These are phyloP conservation scores for Mycena latifolia DNA, from an alignment of 768 basidiomycete species.

Conservation along the genomic window DNA sequence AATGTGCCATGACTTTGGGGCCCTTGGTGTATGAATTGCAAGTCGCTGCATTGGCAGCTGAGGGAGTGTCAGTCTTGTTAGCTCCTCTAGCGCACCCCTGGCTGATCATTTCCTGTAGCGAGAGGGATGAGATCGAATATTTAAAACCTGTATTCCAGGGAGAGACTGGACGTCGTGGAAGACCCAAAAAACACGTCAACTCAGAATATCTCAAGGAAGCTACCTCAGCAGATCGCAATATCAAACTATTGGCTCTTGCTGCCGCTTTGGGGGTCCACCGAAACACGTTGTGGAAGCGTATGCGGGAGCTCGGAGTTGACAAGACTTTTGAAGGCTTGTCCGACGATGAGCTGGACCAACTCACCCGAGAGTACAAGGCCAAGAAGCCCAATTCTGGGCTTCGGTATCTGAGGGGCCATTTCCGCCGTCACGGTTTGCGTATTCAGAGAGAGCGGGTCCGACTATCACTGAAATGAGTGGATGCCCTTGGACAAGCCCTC, in stretches of 20 bases:
- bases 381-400: too few relatives aligned
- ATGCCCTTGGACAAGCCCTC: too few relatives aligned
- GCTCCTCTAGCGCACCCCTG: too few relatives aligned
- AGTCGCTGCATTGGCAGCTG: neutral
- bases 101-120: neutral
- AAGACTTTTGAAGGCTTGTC: neutral
- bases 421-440: too few relatives aligned
- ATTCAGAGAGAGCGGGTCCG: too few relatives aligned
- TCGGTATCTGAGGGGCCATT: too few relatives aligned
- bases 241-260: constrained; percentile 1
- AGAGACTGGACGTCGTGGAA: neutral
- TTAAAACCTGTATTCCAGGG: constrained; percentile 5
- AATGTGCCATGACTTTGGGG: neutral
- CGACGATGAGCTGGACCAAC: neutral
- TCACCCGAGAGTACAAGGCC: constrained; percentile 19
- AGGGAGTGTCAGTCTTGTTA: constrained; percentile 5
- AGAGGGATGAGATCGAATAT: constrained; percentile 3
- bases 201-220: constrained; percentile 10
- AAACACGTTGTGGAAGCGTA: neutral
- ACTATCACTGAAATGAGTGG: too few relatives aligned
- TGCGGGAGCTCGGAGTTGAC: constrained; percentile 2
- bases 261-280: neutral
- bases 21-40: constrained; percentile 4
- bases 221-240: constrained; percentile 6
- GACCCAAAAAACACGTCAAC: constrained; percentile 6